These are phyloP conservation scores for Sapria himalayana DNA, from an alignment of 345 rosid species.

Conservation along the genomic window DNA sequence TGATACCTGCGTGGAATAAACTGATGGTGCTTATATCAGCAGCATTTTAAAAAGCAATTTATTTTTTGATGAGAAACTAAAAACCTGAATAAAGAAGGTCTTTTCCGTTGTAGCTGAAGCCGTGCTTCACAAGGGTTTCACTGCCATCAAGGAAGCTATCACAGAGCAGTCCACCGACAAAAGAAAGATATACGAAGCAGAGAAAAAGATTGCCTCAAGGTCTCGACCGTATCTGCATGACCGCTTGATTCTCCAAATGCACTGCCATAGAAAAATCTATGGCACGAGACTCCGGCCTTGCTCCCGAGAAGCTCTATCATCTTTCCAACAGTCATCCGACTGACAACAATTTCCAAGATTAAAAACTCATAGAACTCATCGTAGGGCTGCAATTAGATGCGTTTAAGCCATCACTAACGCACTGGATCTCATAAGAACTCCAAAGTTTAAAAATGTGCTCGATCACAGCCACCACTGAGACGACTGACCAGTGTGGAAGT, in stretches of 20 bases:
- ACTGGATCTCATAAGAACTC: too few species aligned
- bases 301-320: slow-evolving; percentile 96
- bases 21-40: slow-evolving; percentile 1
- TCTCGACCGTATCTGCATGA: slow-evolving; percentile 74
- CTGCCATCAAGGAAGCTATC: too few species aligned
- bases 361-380: too few species aligned
- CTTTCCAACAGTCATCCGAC: slow-evolving; percentile 98
- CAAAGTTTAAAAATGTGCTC: too few species aligned
- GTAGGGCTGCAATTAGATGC: too few species aligned
- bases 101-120: slow-evolving; percentile 81
- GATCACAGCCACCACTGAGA: too few species aligned
- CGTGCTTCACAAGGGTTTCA: slow-evolving; percentile 51
- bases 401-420: too few species aligned
- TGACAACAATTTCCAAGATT: slow-evolving; percentile 18
- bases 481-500: too few species aligned
- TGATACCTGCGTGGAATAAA: slow-evolving; percentile 37
- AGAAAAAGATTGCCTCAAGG: slow-evolving; percentile 30
- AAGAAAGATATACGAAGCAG: slow-evolving; percentile 4
- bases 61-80: background rate
- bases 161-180: slow-evolving; percentile 5
- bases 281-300: slow-evolving; percentile 80
- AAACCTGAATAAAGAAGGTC: slow-evolving; percentile 85
- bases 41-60: background rate
- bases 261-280: slow-evolving; percentile 83
- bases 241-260: slow-evolving; percentile 95